phyloP scores from a whole-genome alignment of 306 rosid species.

The Macrotyloma uniflorum region DNA sequence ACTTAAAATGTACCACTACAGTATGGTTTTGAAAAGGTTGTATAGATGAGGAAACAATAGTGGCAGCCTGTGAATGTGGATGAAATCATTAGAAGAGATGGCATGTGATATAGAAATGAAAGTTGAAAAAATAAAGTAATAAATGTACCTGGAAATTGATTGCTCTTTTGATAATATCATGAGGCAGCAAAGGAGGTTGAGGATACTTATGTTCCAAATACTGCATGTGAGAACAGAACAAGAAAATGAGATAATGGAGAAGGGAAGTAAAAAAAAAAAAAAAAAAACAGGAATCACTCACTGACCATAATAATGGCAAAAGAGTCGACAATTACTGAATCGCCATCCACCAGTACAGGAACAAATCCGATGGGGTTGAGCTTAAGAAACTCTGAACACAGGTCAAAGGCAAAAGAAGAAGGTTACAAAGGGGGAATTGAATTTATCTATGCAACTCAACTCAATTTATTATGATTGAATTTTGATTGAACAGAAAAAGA shows the following conservation, averaged over 20 bases:
- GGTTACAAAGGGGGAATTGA: neutral
- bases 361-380: conserved; percentile 61
- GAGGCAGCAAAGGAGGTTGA: conserved; percentile 57
- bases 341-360: conserved; percentile 63
- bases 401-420: neutral
- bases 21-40: conserved; percentile 64
- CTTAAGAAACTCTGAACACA: conserved; percentile 51
- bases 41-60: conserved; percentile 62
- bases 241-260: neutral
- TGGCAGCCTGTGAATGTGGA: conserved; percentile 53
- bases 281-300: neutral
- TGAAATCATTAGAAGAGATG: neutral
- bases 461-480: too few species aligned
- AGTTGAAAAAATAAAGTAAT: neutral
- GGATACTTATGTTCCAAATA: conserved; percentile 78
- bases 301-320: conserved; percentile 64
- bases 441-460: neutral
- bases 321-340: conserved; percentile 55
- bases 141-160: conserved; percentile 66
- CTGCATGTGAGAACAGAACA: conserved; percentile 34
- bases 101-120: neutral
- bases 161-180: conserved; percentile 53
- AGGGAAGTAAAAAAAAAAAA: neutral
- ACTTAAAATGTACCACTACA: conserved; percentile 44
- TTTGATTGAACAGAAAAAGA: neutral